A percentile compares a stretch with the other conserved stretches of the same genome.
Conservation (phyloP, 441 rosid genomes). For the Breynia disticha region DNA sequence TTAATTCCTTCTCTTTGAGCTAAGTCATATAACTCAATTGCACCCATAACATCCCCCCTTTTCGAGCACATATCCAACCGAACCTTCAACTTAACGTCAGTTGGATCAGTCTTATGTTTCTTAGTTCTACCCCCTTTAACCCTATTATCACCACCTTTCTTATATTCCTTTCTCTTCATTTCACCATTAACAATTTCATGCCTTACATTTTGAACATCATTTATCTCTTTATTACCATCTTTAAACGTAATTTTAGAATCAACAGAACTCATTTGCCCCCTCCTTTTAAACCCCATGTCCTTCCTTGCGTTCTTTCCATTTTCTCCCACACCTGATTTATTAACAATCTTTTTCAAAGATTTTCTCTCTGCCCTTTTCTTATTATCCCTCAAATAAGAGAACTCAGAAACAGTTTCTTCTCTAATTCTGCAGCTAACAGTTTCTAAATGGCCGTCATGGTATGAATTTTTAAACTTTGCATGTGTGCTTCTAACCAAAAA, state of each 20-base stretch:
- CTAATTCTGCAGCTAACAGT: conserved; percentile 6
- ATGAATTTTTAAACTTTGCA: conserved; percentile 24
- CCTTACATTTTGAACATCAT: conserved; percentile 7
- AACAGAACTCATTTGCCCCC: conserved; percentile 17
- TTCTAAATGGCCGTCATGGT: conserved; percentile 16
- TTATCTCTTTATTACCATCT: conserved; percentile 3
- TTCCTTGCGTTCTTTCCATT: conserved; percentile 14
- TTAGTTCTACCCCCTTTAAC: conserved; percentile 16
- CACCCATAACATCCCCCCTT: conserved; percentile 50
- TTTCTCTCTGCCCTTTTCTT: conserved; percentile 14
- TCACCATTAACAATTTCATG: conserved; percentile 6
- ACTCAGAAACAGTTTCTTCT: conserved; percentile 17
- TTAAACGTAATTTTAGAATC: conserved; percentile 14
- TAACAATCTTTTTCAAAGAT: conserved; percentile 16
- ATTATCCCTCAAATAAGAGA: conserved; percentile 13
- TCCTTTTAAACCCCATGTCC: conserved; percentile 10
- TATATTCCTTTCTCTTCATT: conserved; percentile 12
- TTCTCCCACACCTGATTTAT: conserved; percentile 22
- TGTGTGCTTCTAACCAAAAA: not conserved
- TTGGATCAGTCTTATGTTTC: conserved; percentile 21
- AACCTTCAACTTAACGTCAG: conserved; percentile 19
- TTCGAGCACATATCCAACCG: conserved; percentile 55
- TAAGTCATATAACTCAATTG: conserved; percentile 36
- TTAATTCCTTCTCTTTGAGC: conserved; percentile 34
- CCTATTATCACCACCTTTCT: conserved; percentile 9